Conservation (phyloP, 1,139 yeast genomes). For the Suhomyces taliae region DNA sequence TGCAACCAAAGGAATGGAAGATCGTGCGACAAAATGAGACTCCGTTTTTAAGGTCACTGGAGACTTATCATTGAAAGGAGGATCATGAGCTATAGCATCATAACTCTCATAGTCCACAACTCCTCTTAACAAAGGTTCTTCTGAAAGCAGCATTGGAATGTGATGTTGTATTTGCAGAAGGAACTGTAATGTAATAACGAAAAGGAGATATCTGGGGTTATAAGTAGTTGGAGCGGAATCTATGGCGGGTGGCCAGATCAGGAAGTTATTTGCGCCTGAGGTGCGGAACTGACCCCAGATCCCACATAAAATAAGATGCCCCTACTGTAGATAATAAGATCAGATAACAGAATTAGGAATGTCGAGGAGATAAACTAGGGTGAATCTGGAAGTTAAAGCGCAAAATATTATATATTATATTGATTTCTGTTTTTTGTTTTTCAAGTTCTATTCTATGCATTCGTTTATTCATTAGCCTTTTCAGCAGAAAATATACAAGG, state of each 20-base stretch:
- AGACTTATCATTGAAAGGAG: not conserved
- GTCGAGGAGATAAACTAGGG: no score
- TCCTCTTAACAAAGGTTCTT: slow-evolving; percentile 33
- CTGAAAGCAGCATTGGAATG: slow-evolving; percentile 31
- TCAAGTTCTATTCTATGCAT: not conserved
- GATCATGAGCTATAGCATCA: not conserved
- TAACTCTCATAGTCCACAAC: slow-evolving; percentile 22
- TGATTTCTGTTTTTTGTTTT: no score
- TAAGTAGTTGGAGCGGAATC: not conserved
- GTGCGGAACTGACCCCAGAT: no score
- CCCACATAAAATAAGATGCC: no score
- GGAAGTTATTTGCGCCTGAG: no score
- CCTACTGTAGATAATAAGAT: no score
- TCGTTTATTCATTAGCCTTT: not conserved
- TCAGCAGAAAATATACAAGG: slow-evolving; percentile 6
- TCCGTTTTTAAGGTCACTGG: slow-evolving; percentile 20
- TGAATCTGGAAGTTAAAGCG: no score
- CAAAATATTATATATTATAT: no score
- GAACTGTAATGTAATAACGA: not conserved
- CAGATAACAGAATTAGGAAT: no score
- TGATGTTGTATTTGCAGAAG: not conserved
- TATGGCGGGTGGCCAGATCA: not conserved
- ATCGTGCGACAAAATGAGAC: slow-evolving; percentile 26
- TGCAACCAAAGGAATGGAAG: slow-evolving; percentile 36
- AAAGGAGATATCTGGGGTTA: not conserved